phyloP scores from a whole-genome alignment of 202 grass and related monocot genomes.

The Schoenoplectus tabernaemontani region DNA sequence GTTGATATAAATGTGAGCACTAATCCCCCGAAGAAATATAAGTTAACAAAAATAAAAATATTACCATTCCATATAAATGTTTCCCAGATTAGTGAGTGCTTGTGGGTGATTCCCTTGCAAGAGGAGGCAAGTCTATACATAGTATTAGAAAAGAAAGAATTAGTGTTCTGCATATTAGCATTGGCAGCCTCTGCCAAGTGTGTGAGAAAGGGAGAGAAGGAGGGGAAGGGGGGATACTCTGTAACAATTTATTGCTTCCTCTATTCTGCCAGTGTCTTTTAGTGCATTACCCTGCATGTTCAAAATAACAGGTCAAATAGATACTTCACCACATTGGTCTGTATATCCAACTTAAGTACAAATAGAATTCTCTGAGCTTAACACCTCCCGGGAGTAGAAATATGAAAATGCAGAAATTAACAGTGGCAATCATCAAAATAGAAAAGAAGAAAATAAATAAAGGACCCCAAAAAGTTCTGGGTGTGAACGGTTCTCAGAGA shows the following conservation, averaged over 20 bases:
- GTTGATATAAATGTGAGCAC: background rate
- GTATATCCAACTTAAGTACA: background rate
- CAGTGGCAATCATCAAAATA: background rate
- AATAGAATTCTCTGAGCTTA: background rate
- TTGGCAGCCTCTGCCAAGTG: background rate
- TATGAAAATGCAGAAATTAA: background rate
- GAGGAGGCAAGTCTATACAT: slow-evolving; percentile 74
- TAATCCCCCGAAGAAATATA: background rate
- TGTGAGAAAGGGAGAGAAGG: slow-evolving; percentile 7
- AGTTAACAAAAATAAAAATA: slow-evolving; percentile 10
- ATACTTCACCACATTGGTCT: background rate
- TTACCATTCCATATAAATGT: slow-evolving; percentile 99
- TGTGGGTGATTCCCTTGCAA: slow-evolving; percentile 92
- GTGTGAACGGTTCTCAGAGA: background rate
- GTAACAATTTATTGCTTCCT: slow-evolving; percentile 94
- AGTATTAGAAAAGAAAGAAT: slow-evolving; percentile 14
- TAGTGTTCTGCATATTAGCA: background rate
- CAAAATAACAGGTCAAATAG: slow-evolving; percentile 13
- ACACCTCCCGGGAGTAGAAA: background rate
- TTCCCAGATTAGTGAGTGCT: slow-evolving; percentile 92
- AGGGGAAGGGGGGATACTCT: slow-evolving; percentile 33
- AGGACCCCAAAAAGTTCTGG: background rate
- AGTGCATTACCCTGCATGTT: slow-evolving; percentile 77
- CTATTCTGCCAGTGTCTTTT: slow-evolving; percentile 96
- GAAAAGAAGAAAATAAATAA: background rate